Evolutionary conservation across 495 filamentous ascomycete species (phyloP).

Genomic region (Annulohypoxylon bovei): DNA sequence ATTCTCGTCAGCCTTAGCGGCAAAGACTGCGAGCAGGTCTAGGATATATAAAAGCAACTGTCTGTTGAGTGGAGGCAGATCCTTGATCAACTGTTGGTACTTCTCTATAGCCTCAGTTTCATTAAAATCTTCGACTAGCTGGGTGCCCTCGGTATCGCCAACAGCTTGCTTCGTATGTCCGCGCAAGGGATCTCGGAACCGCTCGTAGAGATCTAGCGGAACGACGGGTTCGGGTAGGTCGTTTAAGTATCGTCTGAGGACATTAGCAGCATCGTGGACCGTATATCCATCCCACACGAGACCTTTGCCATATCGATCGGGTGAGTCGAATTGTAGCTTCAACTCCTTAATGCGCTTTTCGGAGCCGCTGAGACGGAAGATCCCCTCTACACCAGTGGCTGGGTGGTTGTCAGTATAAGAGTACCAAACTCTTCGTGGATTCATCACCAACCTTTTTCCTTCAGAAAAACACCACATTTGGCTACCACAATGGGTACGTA

Average conservation of each 20-base stretch:
- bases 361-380: conserved; percentile 96
- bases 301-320: conserved; percentile 95
- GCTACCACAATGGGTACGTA: conserved; percentile 99
- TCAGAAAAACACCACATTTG: conserved; percentile 97
- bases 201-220: conserved; percentile 90
- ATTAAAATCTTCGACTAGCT: conserved; percentile 75
- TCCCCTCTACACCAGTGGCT: conserved; percentile 97
- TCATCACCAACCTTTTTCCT: conserved; percentile 86
- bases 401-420: conserved; percentile 41
- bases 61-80: conserved; percentile 91
- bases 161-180: conserved; percentile 79
- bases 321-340: conserved; percentile 89
- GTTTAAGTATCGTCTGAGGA: conserved; percentile 93
- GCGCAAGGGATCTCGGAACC: conserved; percentile 85
- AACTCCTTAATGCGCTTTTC: conserved; percentile 98
- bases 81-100: conserved; percentile 91
- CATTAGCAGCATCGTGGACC: conserved; percentile 98
- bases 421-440: neutral
- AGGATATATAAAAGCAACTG: conserved; percentile 96
- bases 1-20: conserved; percentile 96
- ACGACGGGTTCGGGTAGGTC: conserved; percentile 96
- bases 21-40: conserved; percentile 97
- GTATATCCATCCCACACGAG: conserved; percentile 98
- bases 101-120: conserved; percentile 76
- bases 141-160: conserved; percentile 64